Conservation (phyloP, 441 rosid species). For the Theobroma grandiflorum region DNA sequence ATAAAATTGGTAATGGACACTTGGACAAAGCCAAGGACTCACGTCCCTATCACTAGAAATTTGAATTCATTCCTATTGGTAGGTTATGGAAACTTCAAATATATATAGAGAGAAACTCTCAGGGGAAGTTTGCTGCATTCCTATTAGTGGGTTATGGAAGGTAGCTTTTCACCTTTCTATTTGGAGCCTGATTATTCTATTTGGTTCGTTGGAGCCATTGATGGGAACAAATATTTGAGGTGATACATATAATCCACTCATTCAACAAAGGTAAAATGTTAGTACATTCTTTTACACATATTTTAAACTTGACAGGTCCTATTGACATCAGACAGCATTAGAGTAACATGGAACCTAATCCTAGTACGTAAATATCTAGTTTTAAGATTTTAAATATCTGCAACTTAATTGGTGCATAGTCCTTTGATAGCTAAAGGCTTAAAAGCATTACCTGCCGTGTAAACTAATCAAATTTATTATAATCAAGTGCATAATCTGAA, state of each 20-base stretch:
- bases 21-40: slow-evolving; percentile 8
- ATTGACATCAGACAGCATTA: too few relatives aligned
- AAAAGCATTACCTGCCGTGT: not conserved
- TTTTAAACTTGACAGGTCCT: too few relatives aligned
- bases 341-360: too few relatives aligned
- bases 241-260: not conserved
- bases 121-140: not conserved
- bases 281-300: too few relatives aligned
- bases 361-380: too few relatives aligned
- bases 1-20: slow-evolving; percentile 8
- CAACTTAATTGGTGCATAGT: too few relatives aligned
- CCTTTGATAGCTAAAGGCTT: too few relatives aligned
- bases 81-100: not conserved
- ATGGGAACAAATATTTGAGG: not conserved
- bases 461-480: not conserved
- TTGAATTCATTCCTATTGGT: not conserved
- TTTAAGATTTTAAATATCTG: too few relatives aligned
- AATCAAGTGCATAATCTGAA: not conserved
- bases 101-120: not conserved
- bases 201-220: not conserved
- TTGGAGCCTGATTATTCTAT: not conserved
- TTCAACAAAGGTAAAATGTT: too few relatives aligned
- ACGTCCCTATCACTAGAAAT: not conserved
- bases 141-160: not conserved
- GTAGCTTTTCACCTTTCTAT: not conserved